A percentile compares a stretch with the other conserved stretches of the same genome.
Conservation (phyloP, 306 rosid genomes). For the Vigna reflexopilosa region DNA sequence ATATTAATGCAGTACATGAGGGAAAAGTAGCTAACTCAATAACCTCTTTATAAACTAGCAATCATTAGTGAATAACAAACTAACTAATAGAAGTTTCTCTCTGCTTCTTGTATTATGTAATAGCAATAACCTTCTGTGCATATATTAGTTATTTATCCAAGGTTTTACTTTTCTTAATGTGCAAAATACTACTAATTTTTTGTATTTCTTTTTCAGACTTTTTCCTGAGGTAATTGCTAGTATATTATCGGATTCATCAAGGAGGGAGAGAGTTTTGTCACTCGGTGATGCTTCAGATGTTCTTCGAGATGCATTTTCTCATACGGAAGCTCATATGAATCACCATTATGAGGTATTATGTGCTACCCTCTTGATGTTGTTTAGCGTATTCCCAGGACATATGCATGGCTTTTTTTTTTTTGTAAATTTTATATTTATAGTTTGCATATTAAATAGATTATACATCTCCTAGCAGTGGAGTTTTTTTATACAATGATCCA, state of each 20-base stretch:
- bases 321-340: conserved; percentile 79
- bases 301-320: conserved; percentile 87
- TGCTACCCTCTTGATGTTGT: conserved; percentile 28
- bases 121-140: conserved; percentile 14
- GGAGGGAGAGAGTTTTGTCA: conserved; percentile 74
- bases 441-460: conserved; percentile 6
- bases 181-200: conserved; percentile 34
- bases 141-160: conserved; percentile 15
- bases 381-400: conserved; percentile 6
- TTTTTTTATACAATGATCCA: neutral
- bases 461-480: neutral
- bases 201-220: conserved; percentile 61
- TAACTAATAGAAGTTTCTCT: too few relatives aligned
- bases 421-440: conserved; percentile 22
- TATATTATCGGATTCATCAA: conserved; percentile 77
- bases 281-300: conserved; percentile 85
- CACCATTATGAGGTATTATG: conserved; percentile 82
- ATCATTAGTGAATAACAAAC: too few relatives aligned
- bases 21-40: too few relatives aligned
- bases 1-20: too few relatives aligned
- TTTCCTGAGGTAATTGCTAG: conserved; percentile 77
- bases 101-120: too few relatives aligned
- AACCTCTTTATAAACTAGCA: too few relatives aligned
- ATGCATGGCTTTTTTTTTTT: conserved; percentile 11
- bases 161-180: conserved; percentile 35